phyloP scores from a whole-genome alignment of 441 rosid genomes.

The Hura crepitans region DNA sequence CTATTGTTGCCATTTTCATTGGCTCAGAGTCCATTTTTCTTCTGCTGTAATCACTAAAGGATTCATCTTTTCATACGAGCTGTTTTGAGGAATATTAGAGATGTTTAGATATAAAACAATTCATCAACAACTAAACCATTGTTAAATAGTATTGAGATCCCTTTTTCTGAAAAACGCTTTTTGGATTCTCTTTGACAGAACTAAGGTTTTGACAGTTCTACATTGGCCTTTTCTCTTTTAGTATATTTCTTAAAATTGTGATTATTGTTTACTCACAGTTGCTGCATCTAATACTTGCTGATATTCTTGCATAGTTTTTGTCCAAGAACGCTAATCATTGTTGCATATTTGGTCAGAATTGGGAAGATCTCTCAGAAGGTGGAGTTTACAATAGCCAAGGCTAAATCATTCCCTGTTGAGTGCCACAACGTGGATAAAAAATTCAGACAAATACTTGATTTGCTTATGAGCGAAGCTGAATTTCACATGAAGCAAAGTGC shows the following conservation, averaged over 20 bases:
- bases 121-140: neutral
- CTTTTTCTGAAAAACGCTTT: neutral
- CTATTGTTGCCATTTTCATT: neutral
- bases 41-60: neutral
- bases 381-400: conserved; percentile 65
- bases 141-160: neutral
- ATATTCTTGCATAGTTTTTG: conserved; percentile 4
- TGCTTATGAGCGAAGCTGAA: conserved; percentile 86
- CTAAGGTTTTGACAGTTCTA: neutral
- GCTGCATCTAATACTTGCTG: neutral
- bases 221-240: conserved; percentile 1
- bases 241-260: conserved; percentile 4
- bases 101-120: neutral
- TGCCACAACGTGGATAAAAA: conserved; percentile 89
- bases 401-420: conserved; percentile 63
- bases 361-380: conserved; percentile 51
- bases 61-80: neutral
- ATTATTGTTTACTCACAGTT: neutral
- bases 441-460: conserved; percentile 80
- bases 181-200: neutral
- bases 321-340: neutral
- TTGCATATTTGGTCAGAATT: conserved; percentile 49
- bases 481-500: conserved; percentile 97
- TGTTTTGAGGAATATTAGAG: neutral
- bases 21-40: neutral